Evolutionary conservation across 306 rosid species (phyloP), one percentile per base, ranked within the genome.

Genomic region (Glycine soja): DNA sequence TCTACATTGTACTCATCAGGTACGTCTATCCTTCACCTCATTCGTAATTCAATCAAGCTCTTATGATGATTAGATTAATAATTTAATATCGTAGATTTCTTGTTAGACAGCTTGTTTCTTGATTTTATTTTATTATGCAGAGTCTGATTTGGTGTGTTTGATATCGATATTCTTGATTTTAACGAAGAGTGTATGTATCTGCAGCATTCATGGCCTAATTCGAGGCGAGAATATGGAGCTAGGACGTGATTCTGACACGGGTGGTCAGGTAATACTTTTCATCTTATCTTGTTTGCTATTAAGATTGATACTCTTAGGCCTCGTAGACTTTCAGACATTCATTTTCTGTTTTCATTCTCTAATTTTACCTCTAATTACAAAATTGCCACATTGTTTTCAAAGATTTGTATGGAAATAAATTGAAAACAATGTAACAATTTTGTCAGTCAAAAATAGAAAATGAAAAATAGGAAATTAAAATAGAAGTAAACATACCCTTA

Each of bases 151-250:
- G 30, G 30, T 24, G 30, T 24, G 30, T 24, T 24, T 24, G 1
- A 24, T 24, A 24, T 24, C 30, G 30, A 24, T 61, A 73, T 32
- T 72, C 16, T 67, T 71, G 24, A 56, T 38, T 71, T 74, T 85
- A 62, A 86, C 66, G 12, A 4, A 14, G 67, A 36, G 38, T 36
- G 38, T 34, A 19, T 24, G 58, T 84, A 42, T 34, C 0, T 90
- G 89, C 97, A 95, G 99, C 82, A 81, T 95, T 87, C 99, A 95
- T 65, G 99, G 98, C 77, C 89, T 95, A 15, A 90, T 95, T 65
- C 87, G 98, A 81, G 98, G 98, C 9, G 99, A 95, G 83, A 90
- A 93, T 83, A 95, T 95, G 99, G 99, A 95, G 92, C 92, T 95
- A 3, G 99, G 99, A 8, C 97, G 99, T 48, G 99, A 95, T 88